Conservation (phyloP, 2,329 filamentous ascomycete genomes). For the Sporothrix luriei region DNA sequence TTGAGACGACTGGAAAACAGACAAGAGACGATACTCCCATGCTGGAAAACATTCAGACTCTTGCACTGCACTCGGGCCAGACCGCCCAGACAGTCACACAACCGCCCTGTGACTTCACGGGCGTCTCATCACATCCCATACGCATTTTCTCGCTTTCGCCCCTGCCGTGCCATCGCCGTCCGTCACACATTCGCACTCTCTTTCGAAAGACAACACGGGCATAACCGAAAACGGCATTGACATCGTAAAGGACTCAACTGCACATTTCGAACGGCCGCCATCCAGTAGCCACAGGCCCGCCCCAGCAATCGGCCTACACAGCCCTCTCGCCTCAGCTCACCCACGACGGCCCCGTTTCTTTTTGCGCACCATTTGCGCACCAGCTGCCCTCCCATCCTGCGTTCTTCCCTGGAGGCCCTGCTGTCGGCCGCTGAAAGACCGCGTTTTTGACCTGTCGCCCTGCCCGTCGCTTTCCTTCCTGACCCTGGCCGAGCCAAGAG, state of each 20-base stretch:
- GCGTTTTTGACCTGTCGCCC: slow-evolving; percentile 12
- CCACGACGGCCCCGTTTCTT: slow-evolving; percentile 9
- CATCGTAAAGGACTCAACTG: background rate
- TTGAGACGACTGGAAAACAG: background rate
- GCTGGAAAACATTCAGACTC: background rate
- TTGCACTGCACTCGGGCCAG: background rate
- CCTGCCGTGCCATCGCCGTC: slow-evolving; percentile 4
- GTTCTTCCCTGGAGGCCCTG: slow-evolving; percentile 13
- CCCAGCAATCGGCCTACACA: slow-evolving; percentile 20
- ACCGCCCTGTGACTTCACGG: slow-evolving; percentile 9
- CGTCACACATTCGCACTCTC: background rate
- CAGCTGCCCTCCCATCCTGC: background rate
- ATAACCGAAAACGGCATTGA: background rate
- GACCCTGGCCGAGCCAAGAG: slow-evolving; percentile 27
- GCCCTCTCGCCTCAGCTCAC: slow-evolving; percentile 28
- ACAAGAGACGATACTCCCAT: background rate
- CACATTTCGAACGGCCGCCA: background rate
- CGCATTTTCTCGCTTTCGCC: background rate
- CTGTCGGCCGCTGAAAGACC: slow-evolving; percentile 16
- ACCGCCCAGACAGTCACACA: background rate
- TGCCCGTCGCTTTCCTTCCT: background rate
- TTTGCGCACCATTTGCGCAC: background rate
- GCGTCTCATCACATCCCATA: slow-evolving; percentile 7
- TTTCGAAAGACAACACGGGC: background rate
- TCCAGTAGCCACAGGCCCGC: slow-evolving; percentile 16